Evolutionary conservation across 148 eudicot species (phyloP).

Genomic region (Talinum fruticosum): DNA sequence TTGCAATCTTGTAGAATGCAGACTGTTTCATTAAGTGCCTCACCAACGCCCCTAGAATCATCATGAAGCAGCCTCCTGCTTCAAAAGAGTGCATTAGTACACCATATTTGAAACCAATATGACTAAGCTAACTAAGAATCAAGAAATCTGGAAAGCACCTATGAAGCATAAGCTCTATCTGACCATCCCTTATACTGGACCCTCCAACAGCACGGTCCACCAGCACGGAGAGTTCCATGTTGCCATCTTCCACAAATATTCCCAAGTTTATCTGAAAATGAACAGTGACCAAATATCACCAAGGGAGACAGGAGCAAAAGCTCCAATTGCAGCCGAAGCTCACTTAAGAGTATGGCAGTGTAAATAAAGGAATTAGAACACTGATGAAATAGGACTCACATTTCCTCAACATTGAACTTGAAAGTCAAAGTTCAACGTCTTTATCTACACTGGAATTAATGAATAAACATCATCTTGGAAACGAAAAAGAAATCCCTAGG

Average conservation of each 20-base stretch:
- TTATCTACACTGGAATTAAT: neutral
- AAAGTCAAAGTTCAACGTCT: no score
- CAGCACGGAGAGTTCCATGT: constrained; percentile 60
- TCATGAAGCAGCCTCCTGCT: constrained; percentile 71
- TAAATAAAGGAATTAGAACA: neutral
- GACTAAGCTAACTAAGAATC: neutral
- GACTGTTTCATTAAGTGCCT: constrained; percentile 66
- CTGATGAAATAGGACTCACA: neutral
- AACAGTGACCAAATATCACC: neutral
- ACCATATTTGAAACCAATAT: neutral
- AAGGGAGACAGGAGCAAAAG: neutral
- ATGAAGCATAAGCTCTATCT: constrained; percentile 81
- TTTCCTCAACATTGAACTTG: neutral
- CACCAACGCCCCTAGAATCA: constrained; percentile 78
- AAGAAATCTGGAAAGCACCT: constrained; percentile 37
- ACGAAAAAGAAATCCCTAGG: neutral
- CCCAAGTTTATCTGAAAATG: constrained; percentile 60
- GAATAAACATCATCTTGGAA: neutral
- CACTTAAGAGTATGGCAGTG: neutral
- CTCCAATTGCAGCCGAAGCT: neutral
- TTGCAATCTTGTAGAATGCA: constrained; percentile 54
- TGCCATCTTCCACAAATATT: constrained; percentile 56
- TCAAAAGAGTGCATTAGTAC: constrained; percentile 6
- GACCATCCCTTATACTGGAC: constrained; percentile 69
- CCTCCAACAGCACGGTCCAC: constrained; percentile 85